Evolutionary conservation across 345 rosid species (phyloP).

Genomic region (Murraya koenigii): DNA sequence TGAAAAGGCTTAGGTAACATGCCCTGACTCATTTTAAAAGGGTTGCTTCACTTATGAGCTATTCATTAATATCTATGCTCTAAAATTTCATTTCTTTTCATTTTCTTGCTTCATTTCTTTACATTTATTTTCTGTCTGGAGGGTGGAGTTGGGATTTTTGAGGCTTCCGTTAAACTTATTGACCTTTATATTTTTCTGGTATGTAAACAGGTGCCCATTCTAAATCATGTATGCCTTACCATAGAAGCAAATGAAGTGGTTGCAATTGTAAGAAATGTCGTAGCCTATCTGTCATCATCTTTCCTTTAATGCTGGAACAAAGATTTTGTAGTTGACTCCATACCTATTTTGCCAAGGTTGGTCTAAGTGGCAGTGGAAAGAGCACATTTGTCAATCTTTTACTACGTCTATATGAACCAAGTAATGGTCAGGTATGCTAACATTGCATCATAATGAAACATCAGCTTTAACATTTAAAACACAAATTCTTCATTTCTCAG

Average conservation of each 20-base stretch:
- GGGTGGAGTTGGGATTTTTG: not conserved
- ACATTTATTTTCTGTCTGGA: not conserved
- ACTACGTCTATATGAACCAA: conserved; percentile 44
- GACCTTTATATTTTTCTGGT: not conserved
- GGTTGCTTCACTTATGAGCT: not conserved
- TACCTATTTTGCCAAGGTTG: conserved; percentile 34
- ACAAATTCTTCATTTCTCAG: not conserved
- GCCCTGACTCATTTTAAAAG: not conserved
- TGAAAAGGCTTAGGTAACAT: not conserved
- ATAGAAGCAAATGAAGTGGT: conserved; percentile 39
- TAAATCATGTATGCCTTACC: conserved; percentile 32
- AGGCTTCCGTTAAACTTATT: not conserved
- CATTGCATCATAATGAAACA: not conserved
- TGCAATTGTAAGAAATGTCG: conserved; percentile 38
- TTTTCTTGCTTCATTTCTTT: not conserved
- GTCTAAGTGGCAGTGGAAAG: conserved; percentile 51
- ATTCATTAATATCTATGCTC: not conserved
- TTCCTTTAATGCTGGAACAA: conserved; percentile 3
- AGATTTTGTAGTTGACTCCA: not conserved
- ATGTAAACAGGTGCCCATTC: conserved; percentile 33
- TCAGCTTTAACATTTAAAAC: not conserved
- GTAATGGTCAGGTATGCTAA: conserved; percentile 36
- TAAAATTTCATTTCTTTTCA: too few species aligned
- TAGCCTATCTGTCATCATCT: not conserved
- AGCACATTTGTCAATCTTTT: conserved; percentile 43